A percentile compares a stretch with the other conserved stretches of the same genome.
Evolutionary conservation across 2,329 filamentous ascomycete species (phyloP).

Genomic region (Helotiales sp.): DNA sequence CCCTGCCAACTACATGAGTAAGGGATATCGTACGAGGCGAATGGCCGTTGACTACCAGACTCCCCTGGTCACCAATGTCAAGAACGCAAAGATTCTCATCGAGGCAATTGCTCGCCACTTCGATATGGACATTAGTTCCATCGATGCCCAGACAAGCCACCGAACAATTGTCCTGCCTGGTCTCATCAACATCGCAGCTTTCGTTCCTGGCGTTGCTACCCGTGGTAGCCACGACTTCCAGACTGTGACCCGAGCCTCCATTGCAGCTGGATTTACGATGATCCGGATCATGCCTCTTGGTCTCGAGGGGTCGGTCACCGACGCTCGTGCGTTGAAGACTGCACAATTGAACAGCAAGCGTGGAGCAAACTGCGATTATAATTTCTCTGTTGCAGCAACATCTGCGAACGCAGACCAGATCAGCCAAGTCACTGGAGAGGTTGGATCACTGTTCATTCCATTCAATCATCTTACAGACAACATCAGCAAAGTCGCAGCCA

Average conservation of each 20-base stretch:
- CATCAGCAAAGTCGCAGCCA: constrained; percentile 81
- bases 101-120: constrained; percentile 93
- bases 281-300: constrained; percentile 79
- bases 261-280: constrained; percentile 80
- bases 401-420: constrained; percentile 77
- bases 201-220: constrained; percentile 74
- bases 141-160: constrained; percentile 93
- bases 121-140: constrained; percentile 78
- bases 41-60: constrained; percentile 98
- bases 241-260: constrained; percentile 72
- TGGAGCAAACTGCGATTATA: constrained; percentile 76
- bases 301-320: constrained; percentile 72
- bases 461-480: constrained; percentile 81
- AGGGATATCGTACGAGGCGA: constrained; percentile 92
- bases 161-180: constrained; percentile 75
- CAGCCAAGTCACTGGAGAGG: constrained; percentile 71
- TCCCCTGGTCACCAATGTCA: constrained; percentile 96
- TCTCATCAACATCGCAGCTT: constrained; percentile 79
- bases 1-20: constrained; percentile 97
- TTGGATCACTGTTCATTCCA: constrained; percentile 81
- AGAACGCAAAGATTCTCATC: constrained; percentile 96
- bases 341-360: constrained; percentile 73
- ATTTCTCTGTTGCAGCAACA: constrained; percentile 77
- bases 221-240: constrained; percentile 70
- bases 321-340: constrained; percentile 71